Evolutionary conservation across 2,329 filamentous ascomycete species (phyloP), one percentile per base, ranked within the genome.

Genomic region (Drechslera avenae): DNA sequence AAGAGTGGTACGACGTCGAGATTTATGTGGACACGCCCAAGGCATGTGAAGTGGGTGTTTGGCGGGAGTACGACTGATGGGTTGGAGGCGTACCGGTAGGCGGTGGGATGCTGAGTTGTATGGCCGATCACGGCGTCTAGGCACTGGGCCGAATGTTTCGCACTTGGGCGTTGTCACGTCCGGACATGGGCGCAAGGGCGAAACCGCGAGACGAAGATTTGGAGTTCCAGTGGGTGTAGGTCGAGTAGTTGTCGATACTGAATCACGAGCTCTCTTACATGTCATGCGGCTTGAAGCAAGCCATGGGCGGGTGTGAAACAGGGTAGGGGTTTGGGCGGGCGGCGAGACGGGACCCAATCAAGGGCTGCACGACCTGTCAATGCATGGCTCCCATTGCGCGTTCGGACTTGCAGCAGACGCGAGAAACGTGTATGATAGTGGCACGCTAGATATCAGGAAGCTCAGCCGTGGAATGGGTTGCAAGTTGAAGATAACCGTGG

Each of bases 1-100:
- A 76, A 46, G 80, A 83, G 65, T 73, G 77, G 49, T 81, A 89
- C 47, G 67, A 73, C 6, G 71, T 82, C 5, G 78, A 80, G 59
- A 61, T 81, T 16, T 76, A 75, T 35, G 73, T 72, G 13, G 79
- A 82, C 55, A 72, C 73, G 47, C 72, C 72, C 6, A 69, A 79
- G 37, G 75, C 71, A 13, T 71, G 79, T 26, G 68, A 72, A 2
- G 66, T 75, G 39, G 79, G 79, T 12, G 74, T 71, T 17, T 79
- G 77, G 78, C 75, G 75, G 44, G 65, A 67, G 28, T 77, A 77
- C 55, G 72, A 75, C 41, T 71, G 59, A 55, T 14, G 50, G 33
- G 16, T 32, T 32, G 14, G 3, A 5, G 26, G 18, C 5, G 17
- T 31, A 28, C 23, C 46, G 36, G 43, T 37, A 33, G 36, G 35